Evolutionary conservation across 441 rosid species (phyloP).

Genomic region (Euphorbia celastroides): DNA sequence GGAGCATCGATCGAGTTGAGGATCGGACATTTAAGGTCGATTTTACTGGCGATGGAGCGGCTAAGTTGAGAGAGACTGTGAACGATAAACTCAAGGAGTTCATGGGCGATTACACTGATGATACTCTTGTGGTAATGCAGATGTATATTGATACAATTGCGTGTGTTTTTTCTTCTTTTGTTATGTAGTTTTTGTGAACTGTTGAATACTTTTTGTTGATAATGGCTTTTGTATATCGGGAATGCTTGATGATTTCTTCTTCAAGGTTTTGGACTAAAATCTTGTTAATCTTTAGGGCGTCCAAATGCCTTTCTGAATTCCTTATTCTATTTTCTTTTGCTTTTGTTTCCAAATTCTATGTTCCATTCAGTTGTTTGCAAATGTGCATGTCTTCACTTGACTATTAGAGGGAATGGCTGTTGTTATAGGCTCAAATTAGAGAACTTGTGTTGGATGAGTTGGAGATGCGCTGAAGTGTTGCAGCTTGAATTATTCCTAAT

Average conservation of each 20-base stretch:
- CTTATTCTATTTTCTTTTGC: neutral
- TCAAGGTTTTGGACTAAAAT: constrained; percentile 2
- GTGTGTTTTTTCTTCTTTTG: neutral
- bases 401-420: neutral
- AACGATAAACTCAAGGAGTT: constrained; percentile 81
- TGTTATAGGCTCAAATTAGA: neutral
- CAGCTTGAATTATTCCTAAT: neutral
- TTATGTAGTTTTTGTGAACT: neutral
- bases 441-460: neutral
- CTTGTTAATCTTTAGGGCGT: neutral
- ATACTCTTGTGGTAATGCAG: constrained; percentile 79
- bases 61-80: constrained; percentile 58
- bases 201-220: neutral
- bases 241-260: neutral
- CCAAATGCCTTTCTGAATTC: neutral
- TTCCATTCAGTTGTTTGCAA: neutral
- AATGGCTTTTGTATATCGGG: neutral
- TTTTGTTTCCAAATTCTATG: neutral
- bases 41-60: constrained; percentile 65
- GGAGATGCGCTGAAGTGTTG: neutral
- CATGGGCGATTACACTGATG: constrained; percentile 97
- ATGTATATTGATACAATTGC: neutral
- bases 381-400: neutral
- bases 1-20: constrained; percentile 58
- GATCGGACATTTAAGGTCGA: constrained; percentile 66